phyloP scores from a whole-genome alignment of 2,329 filamentous ascomycete species.

The Paecilomyces sp. region DNA sequence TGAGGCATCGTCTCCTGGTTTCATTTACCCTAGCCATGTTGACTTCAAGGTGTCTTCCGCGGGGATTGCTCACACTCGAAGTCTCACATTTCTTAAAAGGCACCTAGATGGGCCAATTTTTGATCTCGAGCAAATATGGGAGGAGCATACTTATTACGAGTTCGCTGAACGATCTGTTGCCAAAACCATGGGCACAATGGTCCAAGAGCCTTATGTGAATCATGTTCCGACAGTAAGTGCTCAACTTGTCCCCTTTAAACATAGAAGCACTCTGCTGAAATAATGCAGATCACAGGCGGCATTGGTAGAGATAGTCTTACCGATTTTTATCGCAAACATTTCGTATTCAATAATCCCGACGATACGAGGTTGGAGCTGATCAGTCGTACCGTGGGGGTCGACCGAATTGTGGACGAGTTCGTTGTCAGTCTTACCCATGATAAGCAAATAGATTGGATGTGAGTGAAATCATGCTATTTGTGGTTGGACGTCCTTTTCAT shows the following conservation, averaged over 20 bases:
- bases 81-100: constrained; percentile 58
- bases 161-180: constrained; percentile 63
- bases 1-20: too few species aligned
- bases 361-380: constrained; percentile 63
- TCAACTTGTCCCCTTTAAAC: background rate
- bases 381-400: constrained; percentile 63
- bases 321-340: constrained; percentile 64
- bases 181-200: constrained; percentile 76
- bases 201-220: constrained; percentile 71
- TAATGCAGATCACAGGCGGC: constrained; percentile 54
- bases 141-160: constrained; percentile 67
- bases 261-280: background rate
- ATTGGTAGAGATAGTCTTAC: constrained; percentile 58
- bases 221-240: constrained; percentile 59
- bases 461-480: background rate
- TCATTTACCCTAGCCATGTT: too few species aligned
- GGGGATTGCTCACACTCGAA: constrained; percentile 50
- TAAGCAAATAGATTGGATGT: constrained; percentile 62
- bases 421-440: constrained; percentile 59
- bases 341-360: constrained; percentile 65
- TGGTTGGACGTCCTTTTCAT: too few species aligned
- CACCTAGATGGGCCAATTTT: constrained; percentile 59
- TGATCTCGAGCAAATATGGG: constrained; percentile 71
- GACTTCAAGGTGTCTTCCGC: too few species aligned
- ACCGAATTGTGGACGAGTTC: constrained; percentile 67